Percentiles rank a stretch among this genome's conserved stretches.
Conservation (phyloP, 257 asterid genomes). For the Oldenlandia corymbosa region DNA sequence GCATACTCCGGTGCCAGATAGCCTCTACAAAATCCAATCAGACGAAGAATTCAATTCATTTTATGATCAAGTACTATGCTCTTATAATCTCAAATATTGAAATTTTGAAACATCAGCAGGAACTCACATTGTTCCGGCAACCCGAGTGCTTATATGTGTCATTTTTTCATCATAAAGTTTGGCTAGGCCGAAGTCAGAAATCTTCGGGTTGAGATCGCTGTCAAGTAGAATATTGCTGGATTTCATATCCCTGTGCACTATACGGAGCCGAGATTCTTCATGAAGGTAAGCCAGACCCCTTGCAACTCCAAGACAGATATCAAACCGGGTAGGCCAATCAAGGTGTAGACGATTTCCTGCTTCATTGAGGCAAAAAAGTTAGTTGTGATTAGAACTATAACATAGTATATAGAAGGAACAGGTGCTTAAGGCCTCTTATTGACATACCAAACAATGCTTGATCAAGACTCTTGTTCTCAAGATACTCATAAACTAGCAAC, state of each 20-base stretch:
- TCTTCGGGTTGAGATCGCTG: slow-evolving; percentile 53
- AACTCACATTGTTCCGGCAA: slow-evolving; percentile 84
- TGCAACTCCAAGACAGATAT: slow-evolving; percentile 71
- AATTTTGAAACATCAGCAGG: neutral
- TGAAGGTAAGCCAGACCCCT: slow-evolving; percentile 75
- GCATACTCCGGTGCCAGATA: slow-evolving; percentile 22
- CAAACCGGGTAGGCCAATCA: slow-evolving; percentile 61
- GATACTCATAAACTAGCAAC: slow-evolving; percentile 82
- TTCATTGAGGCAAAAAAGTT: slow-evolving; percentile 7
- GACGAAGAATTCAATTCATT: neutral
- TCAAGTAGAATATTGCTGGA: slow-evolving; percentile 76
- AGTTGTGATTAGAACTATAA: neutral
- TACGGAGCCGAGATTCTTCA: slow-evolving; percentile 61
- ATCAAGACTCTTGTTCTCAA: slow-evolving; percentile 68
- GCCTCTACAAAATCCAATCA: slow-evolving; percentile 18
- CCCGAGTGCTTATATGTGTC: slow-evolving; percentile 82
- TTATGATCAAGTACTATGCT: neutral
- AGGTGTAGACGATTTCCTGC: slow-evolving; percentile 45
- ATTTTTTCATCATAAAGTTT: slow-evolving; percentile 39
- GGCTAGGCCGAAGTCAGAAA: slow-evolving; percentile 79
- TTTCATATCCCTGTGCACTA: slow-evolving; percentile 74
- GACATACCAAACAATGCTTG: slow-evolving; percentile 52
- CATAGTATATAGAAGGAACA: too few species aligned
- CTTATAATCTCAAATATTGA: neutral
- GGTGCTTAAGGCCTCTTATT: neutral